Base-by-base conservation (phyloP, 2,329 filamentous ascomycete genomes). In the Verticillium nonalfalfae region DNA sequence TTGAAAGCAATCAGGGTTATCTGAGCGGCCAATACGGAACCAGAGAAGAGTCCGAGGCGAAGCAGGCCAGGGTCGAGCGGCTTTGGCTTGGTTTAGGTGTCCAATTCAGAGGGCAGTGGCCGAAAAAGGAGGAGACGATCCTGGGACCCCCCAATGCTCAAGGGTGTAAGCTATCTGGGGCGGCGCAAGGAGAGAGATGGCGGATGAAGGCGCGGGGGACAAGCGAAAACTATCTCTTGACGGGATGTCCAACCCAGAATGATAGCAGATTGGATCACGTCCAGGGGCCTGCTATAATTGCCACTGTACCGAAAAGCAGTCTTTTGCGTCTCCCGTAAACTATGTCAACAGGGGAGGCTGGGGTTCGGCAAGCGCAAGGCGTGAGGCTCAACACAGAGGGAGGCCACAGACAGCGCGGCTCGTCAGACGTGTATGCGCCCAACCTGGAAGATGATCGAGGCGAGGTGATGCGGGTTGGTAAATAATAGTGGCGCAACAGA, bases 1-100 rank as follows among this genome's bases (percentile, higher is more conserved):
- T 64, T 21, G 59, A 60, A 60, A 60, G 55, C 62, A 59, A 64
- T 64, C 61, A 59, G 61, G 11, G 56, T 63, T 40, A 59, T 60
- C 40, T 57, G 62, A 35, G 59, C 57, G 63, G 59, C 63, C 63
- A 64, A 64, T 64, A 56, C 63, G 21, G 58, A 64, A 60, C 56
- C 45, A 64, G 62, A 63, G 63, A 63, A 64, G 63, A 62, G 62
- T 54, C 63, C 61, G 59, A 63, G 58, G 57, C 63, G 40, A 50
- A 50, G 40, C 40, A 50, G 40, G 18, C 40, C 40, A 64, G 62
- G 60, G 63, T 34, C 35, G 3, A 59, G 40, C 56, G 56, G 39
- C 56, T 59, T 62, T 60, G 63, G 58, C 40, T 59, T 54, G 63
- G 40, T 50, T 18, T 26, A 38, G 58, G 45, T 55, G 62, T 40